Base-by-base conservation (phyloP, 2,329 filamentous ascomycete genomes). In the Aspergillus pseudotamarii region DNA sequence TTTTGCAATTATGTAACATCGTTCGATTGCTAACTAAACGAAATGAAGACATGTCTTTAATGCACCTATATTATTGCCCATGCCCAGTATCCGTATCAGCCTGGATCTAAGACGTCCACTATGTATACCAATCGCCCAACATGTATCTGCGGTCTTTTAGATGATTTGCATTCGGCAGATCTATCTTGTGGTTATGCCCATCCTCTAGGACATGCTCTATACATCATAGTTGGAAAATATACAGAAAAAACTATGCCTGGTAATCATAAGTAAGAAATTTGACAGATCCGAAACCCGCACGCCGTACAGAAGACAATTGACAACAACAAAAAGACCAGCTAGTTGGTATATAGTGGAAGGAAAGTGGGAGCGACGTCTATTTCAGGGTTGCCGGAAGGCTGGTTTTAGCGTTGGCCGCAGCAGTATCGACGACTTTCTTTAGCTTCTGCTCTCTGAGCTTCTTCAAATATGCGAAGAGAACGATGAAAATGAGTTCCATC, bases 401-500 rank as follows among this genome's bases (percentile, higher is more conserved):
- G 69, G 82, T 78, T 75, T 85, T 90, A 8, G 86, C 84, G 72
- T 87, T 88, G 32, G 85, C 81, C 5, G 89, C 86, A 11, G 90
- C 88, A 58, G 88, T 72, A 57, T 88, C 84, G 14, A 89, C 88
- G 19, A 88, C 83, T 74, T 89, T 91, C 68, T 87, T 85, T 50
- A 96, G 81, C 75, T 91, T 89, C 68, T 90, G 84, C 51, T 88
- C 85, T 71, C 87, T 88, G 62, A 96, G 71, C 69, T 88, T 87
- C 69, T 89, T 87, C 59, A 97, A 75, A 72, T 95, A 96, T 71
- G 92, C 88, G 78, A 97, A 89, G 57, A 99, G 85, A 32, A 97
- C 81, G 66, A 98, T 83, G 76, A 97, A 98, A 51, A 93, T 77
- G 19, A 98, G 82, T 78, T 98, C 95, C 79, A 98, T 92, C 69